Evolutionary conservation across 495 filamentous ascomycete genomes (phyloP), one percentile per base, ranked within the genome.

Genomic region (Hypoxylon crocopeplum): DNA sequence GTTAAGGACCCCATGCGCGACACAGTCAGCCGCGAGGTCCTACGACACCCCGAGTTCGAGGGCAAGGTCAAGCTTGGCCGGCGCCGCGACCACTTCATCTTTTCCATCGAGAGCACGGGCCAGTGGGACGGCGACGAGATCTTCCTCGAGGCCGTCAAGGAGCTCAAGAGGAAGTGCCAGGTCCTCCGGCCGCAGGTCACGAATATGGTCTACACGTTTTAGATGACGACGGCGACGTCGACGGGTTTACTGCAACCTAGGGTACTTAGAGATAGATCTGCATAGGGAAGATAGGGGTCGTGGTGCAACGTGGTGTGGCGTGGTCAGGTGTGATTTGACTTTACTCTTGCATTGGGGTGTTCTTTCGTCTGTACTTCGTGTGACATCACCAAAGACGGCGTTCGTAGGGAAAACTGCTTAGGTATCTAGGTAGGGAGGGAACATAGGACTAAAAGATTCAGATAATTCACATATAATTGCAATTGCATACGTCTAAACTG

Each of bases 41-140:
- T 98, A 64, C 82, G 95, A 34, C 93, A 99, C 69, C 84, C 86
- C 33, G 95, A 98, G 73, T 98, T 99, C 79, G 83, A 94, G 65
- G 89, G 81, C 53, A 98, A 95, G 80, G 95, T 99, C 47, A 93
- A 91, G 79, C 81, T 99, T 10, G 95, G 95, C 36, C 82, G 95
- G 22, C 75, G 90, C 33, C 77, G 89, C 56, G 95, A 99, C 75
- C 95, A 99, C 74, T 99, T 99, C 69, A 97, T 99, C 74, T 99
- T 92, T 81, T 86, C 83, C 49, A 79, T 99, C 5, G 95, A 99
- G 81, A 97, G 92, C 76, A 88, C 91, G 7, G 95, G 95, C 7
- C 94, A 98, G 74, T 93, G 89, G 71, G 85, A 91, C 20, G 94
- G 91, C 68, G 92, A 97, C 63, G 83, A 88, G 70, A 79, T 98